Evolutionary conservation across 2,329 filamentous ascomycete species (phyloP), one percentile per base, ranked within the genome.

Genomic region (Paracoccidioides brasiliensis): DNA sequence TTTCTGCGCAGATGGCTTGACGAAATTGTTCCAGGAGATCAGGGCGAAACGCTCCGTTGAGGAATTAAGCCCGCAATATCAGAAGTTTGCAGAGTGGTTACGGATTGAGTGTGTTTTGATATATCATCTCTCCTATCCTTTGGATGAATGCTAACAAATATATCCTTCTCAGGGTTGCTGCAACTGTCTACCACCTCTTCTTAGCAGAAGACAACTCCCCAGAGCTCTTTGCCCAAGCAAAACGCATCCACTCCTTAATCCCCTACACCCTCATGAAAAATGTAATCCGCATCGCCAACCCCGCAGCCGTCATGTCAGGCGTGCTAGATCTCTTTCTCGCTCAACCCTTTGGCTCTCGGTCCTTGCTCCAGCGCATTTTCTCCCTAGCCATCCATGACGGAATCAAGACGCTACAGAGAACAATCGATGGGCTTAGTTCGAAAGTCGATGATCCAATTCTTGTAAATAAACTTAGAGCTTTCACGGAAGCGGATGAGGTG

Each of bases 41-140:
- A 87, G 86, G 64, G 84, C 90, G 55, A 97, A 97, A 74, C 79
- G 88, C 57, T 89, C 81, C 3, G 91, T 98, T 54, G 80, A 82
- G 60, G 89, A 96, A 62, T 79, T 98, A 54, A 95, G 88, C 66
- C 85, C 94, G 9, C 90, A 97, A 69, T 97, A 97, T 70, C 88
- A 93, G 66, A 98, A 97, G 69, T 97, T 98, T 67, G 91, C 91
- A 15, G 93, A 98, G 70, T 98, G 93, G 93, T 76, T 97, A 52
- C 85, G 93, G 42, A 98, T 98, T 65, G 93, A 98, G 74, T 77
- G 66, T 53, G 72, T 66, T 5, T 9, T 35, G 28, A 22, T 35
- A 37, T 30, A 32, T 22, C 22, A 22, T 22, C 22, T 22, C 22
- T 22, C 22, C 22, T 22, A 22, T 22, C 22, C 22, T 22, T 22